Evolutionary conservation across 495 filamentous ascomycete species (phyloP), one percentile per base, ranked within the genome.

Genomic region (Cairneyella variabilis): DNA sequence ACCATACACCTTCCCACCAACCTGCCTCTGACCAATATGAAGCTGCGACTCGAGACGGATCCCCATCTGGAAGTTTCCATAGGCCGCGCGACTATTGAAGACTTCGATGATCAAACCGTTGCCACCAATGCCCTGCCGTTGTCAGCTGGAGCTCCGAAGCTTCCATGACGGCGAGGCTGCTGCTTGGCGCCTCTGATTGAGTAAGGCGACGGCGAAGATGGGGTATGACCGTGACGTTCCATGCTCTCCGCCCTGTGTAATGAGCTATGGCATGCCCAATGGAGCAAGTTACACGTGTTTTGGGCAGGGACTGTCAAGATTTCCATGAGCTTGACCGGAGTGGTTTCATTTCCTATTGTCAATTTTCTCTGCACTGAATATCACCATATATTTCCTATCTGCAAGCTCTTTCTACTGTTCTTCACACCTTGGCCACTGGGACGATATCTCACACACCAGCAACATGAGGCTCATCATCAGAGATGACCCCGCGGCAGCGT

Each of bases 401-500:
- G 21, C 44, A 34, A 47, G 2, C 28, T 16, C 10, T 21, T 37
- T 39, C 37, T 22, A n/a, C 5, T 28, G 21, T 34, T 21, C 28
- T 17, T 16, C 23, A 20, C 8, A n/a, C 53, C 17, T 21, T 7
- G 21, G 25, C 25, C 45, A 23, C 16, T 34, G 12, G 20, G 22
- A 32, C n/a, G 27, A 32, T 34, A 47, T 16, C 44, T 27, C 27
- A 18, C 9, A n/a, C 27, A 41, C 47, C 28, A 22, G 21, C 57
- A 71, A 61, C 53, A 95, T 89, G 89, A 82, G 89, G 67, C 83
- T 95, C 63, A 90, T 92, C 67, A 89, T 95, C 68, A 77, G 85
- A 65, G 83, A 90, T 64, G 76, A 86, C 59, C 74, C 82, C 41
- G 66, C 73, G 11, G 69, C 75, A 36, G 85, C 84, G 26, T 88